Percentiles rank a stretch among this genome's conserved stretches.
Conservation (phyloP, 441 rosid genomes). For the Breynia disticha region DNA sequence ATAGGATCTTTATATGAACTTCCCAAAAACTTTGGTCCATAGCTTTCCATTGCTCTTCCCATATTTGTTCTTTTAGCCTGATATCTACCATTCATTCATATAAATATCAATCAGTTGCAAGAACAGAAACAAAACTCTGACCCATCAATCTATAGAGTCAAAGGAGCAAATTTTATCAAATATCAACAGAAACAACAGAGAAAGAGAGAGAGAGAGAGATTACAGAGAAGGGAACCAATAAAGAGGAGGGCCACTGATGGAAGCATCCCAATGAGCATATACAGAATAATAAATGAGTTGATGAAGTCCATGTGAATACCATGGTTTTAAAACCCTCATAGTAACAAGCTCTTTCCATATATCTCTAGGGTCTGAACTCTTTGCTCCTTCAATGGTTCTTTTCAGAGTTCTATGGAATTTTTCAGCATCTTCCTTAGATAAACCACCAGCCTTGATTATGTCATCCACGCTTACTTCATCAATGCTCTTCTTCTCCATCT, state of each 20-base stretch:
- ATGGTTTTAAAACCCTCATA: conserved; percentile 45
- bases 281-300: conserved; percentile 65
- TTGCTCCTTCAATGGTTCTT: conserved; percentile 18
- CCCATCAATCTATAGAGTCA: no score
- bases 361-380: conserved; percentile 38
- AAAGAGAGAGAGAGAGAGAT: conserved; percentile 11
- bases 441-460: conserved; percentile 49
- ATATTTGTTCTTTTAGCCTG: conserved; percentile 47
- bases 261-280: conserved; percentile 56
- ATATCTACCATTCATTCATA: conserved; percentile 22
- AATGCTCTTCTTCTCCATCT: conserved; percentile 25
- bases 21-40: conserved; percentile 63
- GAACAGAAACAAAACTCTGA: conserved; percentile 5
- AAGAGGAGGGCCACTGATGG: conserved; percentile 59
- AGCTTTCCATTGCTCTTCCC: conserved; percentile 55
- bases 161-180: no score
- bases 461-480: conserved; percentile 40
- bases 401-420: conserved; percentile 26
- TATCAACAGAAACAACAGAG: background rate
- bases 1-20: conserved; percentile 58
- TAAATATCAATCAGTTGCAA: background rate
- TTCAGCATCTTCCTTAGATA: conserved; percentile 36
- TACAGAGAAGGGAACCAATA: conserved; percentile 84
- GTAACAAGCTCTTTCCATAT: conserved; percentile 47
- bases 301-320: conserved; percentile 59